Base-by-base conservation (phyloP, 352 stramenopile species). In the Phytophthora citrophthora region DNA sequence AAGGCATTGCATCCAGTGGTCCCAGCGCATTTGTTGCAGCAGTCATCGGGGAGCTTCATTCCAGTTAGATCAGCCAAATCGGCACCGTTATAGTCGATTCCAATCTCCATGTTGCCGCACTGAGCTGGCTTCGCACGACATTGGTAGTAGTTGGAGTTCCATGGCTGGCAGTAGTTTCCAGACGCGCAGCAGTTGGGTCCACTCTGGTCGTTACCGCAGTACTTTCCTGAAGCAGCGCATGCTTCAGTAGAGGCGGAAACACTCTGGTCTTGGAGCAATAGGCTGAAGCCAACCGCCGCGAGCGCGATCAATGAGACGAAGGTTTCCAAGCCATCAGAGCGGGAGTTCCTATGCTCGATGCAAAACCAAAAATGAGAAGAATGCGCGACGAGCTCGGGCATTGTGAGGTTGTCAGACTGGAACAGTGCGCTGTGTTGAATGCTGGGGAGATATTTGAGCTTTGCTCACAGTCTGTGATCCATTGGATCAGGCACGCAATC, bases 111-210 rank as follows among this genome's bases (percentile, higher is more conserved):
- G 15, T 27, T 51, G 9, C 29, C 52, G 54, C 76, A 86, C 40
- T 61, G 29, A 20, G 56, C 20, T 15, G 72, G 66, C 32, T 58
- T 56, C 15, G 61, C 26, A 32, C 70, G 31, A 32, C 77, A 87
- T 41, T 87, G 75, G 64, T 75, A 84, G 67, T 79, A 77, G 13
- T 15, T 50, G 2, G 66, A 40, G 45, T 83, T 72, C 77, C 77
- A 87, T 2, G 77, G 72, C 46, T 78, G 74, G 61, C 77, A 87
- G 52, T 77, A 86, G 34, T 77, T 54, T n/a, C 67, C 70, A 4
- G 56, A 48, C 16, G 66, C 48, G 29, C 77, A 87, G 66, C 72
- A 84, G 24, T 51, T 64, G 0, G 70, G 52, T 18, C 54, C 61
- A 18, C 1, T 18, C 23, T 58, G 38, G 15, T 32, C 20, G 56